Percentiles rank a stretch among this genome's conserved stretches.
Conservation (phyloP, 2,329 filamentous ascomycete genomes). For the Corynespora cassiicola region DNA sequence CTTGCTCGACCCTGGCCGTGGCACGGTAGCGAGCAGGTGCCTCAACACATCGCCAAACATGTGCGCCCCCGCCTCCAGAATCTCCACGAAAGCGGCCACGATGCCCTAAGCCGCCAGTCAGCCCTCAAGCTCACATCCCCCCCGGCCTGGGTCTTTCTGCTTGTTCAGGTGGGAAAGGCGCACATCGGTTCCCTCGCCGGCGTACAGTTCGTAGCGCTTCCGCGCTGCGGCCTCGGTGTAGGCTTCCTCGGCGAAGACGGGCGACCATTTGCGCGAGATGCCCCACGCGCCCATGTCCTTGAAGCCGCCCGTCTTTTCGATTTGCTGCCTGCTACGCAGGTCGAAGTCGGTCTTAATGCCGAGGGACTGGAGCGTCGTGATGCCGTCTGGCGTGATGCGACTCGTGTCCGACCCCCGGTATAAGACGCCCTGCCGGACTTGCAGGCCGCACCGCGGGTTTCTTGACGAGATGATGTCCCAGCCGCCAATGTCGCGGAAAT, state of each 20-base stretch:
- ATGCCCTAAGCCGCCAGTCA: constrained; percentile 57
- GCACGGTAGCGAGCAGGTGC: constrained; percentile 54
- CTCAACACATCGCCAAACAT: constrained; percentile 64
- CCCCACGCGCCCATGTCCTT: constrained; percentile 46
- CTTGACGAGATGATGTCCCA: constrained; percentile 19
- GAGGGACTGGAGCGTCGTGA: constrained; percentile 47
- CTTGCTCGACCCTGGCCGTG: constrained; percentile 20
- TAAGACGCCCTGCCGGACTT: constrained; percentile 60
- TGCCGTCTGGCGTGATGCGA: constrained; percentile 19
- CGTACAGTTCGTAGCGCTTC: constrained; percentile 65
- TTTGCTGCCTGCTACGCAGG: constrained; percentile 68
- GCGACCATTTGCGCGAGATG: constrained; percentile 61
- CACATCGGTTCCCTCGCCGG: constrained; percentile 57
- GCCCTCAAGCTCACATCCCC: too few relatives aligned
- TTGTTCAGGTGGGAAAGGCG: neutral
- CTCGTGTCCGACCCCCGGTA: constrained; percentile 72
- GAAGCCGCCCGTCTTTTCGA: constrained; percentile 49
- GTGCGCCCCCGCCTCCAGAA: constrained; percentile 61
- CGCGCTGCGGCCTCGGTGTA: constrained; percentile 68
- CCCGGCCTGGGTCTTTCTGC: too few relatives aligned
- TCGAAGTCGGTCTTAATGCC: constrained; percentile 71
- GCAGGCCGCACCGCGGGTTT: neutral
- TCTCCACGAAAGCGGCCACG: constrained; percentile 66
- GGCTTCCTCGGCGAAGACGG: constrained; percentile 68
- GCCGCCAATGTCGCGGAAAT: constrained; percentile 41